phyloP scores from a whole-genome alignment of 2,329 filamentous ascomycete species.

The Penicillium sp. region DNA sequence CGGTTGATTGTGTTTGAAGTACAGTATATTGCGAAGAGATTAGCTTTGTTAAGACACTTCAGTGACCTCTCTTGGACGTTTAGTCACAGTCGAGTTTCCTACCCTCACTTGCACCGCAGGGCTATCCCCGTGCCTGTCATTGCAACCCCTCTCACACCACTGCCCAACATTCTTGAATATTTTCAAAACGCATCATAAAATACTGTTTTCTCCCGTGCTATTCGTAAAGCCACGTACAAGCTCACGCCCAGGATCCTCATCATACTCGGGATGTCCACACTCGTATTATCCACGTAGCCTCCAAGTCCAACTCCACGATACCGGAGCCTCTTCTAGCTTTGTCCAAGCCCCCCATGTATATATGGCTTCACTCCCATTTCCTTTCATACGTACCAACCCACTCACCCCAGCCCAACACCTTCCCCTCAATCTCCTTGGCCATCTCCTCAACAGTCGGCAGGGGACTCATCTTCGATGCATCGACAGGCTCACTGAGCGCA shows the following conservation, averaged over 20 bases:
- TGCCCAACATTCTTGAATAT: not conserved
- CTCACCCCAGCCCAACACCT: slow-evolving; percentile 53
- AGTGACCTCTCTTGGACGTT: too few relatives aligned
- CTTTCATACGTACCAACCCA: slow-evolving; percentile 53
- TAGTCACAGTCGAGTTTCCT: too few relatives aligned
- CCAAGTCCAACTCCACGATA: not conserved
- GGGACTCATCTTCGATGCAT: slow-evolving; percentile 38
- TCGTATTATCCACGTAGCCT: not conserved
- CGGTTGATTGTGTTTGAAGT: too few relatives aligned
- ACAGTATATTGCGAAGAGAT: too few relatives aligned
- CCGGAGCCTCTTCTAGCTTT: not conserved
- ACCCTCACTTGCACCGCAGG: too few relatives aligned
- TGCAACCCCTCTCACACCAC: not conserved
- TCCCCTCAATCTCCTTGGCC: slow-evolving; percentile 47
- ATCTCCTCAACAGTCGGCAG: slow-evolving; percentile 49
- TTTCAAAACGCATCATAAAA: not conserved
- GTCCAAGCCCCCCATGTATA: not conserved
- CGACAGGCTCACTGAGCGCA: slow-evolving; percentile 49
- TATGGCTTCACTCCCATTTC: slow-evolving; percentile 30
- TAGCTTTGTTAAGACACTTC: too few relatives aligned
- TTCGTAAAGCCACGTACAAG: not conserved
- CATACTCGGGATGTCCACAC: not conserved
- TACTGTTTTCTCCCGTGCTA: not conserved
- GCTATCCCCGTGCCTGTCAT: too few relatives aligned
- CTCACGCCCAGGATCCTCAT: not conserved